A percentile compares a stretch with the other conserved stretches of the same genome.
Evolutionary conservation across 2,329 filamentous ascomycete species (phyloP).

Genomic region (Pseudophaeomoniella oleicola): DNA sequence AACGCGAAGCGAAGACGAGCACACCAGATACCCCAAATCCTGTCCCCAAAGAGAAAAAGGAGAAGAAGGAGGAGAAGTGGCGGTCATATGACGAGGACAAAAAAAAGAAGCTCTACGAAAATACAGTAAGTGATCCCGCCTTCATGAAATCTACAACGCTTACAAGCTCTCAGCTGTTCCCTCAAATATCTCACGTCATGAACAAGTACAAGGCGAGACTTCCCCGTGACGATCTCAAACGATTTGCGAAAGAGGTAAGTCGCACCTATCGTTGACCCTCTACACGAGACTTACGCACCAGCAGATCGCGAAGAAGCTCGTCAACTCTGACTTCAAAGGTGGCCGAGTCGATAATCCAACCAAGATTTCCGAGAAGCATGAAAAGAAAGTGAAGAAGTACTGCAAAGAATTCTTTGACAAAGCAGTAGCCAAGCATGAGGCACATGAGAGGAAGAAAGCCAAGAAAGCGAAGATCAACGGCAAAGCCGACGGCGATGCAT

Average conservation of each 20-base stretch:
- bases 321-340: conserved; percentile 83
- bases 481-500: conserved; percentile 6
- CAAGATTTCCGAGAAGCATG: conserved; percentile 60
- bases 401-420: conserved; percentile 80
- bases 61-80: conserved; percentile 32
- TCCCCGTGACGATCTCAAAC: conserved; percentile 60
- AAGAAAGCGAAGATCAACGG: conserved; percentile 22
- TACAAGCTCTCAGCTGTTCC: conserved; percentile 48
- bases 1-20: conserved; percentile 29
- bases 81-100: conserved; percentile 52
- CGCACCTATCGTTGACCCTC: conserved; percentile 1
- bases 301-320: conserved; percentile 68
- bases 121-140: conserved; percentile 50
- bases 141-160: neutral
- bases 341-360: conserved; percentile 72
- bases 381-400: conserved; percentile 68
- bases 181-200: conserved; percentile 70
- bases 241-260: conserved; percentile 47
- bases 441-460: conserved; percentile 50
- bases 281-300: too few species aligned
- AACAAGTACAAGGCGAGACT: conserved; percentile 80
- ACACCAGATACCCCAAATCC: conserved; percentile 53
- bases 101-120: conserved; percentile 89
- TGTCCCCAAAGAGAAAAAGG: conserved; percentile 39
- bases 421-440: conserved; percentile 61